Conservation (phyloP, 176 grass and related monocot genomes). For the Oryza australiensis region DNA sequence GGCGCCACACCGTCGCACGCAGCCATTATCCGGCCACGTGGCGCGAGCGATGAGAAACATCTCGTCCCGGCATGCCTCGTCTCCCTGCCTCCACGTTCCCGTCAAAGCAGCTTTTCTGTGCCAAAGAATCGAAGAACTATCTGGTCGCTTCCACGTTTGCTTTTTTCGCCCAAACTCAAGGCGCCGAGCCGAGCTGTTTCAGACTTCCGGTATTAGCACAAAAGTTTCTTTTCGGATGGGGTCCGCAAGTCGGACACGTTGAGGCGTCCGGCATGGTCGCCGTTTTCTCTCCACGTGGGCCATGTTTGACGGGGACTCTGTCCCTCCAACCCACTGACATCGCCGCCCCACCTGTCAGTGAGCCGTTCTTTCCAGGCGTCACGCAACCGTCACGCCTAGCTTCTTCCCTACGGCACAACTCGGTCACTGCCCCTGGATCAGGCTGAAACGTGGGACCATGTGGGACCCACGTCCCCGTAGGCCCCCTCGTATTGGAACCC, state of each 20-base stretch:
- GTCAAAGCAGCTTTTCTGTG: background rate
- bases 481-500: background rate
- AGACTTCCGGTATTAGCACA: background rate
- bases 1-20: background rate
- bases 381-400: background rate
- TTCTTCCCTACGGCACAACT: background rate
- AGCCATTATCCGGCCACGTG: background rate
- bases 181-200: background rate
- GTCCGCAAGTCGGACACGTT: background rate
- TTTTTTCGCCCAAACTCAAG: background rate
- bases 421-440: too few species aligned
- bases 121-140: background rate
- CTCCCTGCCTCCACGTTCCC: background rate
- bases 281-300: background rate
- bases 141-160: background rate
- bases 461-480: background rate
- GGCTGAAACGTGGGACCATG: background rate
- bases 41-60: background rate
- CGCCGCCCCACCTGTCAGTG: background rate
- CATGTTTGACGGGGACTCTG: background rate
- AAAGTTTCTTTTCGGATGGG: background rate
- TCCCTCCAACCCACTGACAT: background rate
- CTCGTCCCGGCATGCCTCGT: background rate
- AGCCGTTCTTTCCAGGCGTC: background rate
- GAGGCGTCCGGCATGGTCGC: too few species aligned